These are phyloP conservation scores for Myriosclerotinia duriaeana DNA, from an alignment of 2,329 filamentous ascomycete species.

Conservation along the genomic window DNA sequence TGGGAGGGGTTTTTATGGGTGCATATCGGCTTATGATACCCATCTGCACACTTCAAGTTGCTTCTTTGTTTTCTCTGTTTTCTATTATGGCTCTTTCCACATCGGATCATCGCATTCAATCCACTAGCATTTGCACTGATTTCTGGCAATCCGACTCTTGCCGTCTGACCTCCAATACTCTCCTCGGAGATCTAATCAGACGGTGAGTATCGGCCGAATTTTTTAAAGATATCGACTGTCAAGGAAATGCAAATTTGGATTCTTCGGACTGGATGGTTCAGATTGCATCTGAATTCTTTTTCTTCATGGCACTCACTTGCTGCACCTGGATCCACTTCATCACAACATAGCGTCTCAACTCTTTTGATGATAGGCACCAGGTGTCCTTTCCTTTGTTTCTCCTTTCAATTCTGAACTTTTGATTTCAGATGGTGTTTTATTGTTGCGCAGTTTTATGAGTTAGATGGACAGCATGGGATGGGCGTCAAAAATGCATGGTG, in stretches of 20 bases:
- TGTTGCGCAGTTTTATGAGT: conserved; percentile 3
- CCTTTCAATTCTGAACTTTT: background rate
- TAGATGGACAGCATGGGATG: conserved; percentile 6
- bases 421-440: background rate
- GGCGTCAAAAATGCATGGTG: conserved; percentile 18
- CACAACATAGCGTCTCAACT: background rate
- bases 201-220: background rate
- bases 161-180: conserved; percentile 2
- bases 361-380: background rate
- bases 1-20: conserved; percentile 5
- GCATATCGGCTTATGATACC: conserved; percentile 13
- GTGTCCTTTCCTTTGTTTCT: conserved; percentile 6
- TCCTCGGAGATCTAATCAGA: conserved; percentile 15
- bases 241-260: background rate
- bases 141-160: background rate
- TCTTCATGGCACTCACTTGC: background rate
- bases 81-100: conserved; percentile 11
- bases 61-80: background rate
- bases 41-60: background rate
- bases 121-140: background rate
- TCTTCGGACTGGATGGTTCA: background rate
- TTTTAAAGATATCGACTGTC: background rate
- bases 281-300: background rate
- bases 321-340: background rate
- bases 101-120: conserved; percentile 6